Percentiles rank a stretch among this genome's conserved stretches.
Conservation (phyloP, 1,139 yeast species). For the Suhomyces kunorum region DNA sequence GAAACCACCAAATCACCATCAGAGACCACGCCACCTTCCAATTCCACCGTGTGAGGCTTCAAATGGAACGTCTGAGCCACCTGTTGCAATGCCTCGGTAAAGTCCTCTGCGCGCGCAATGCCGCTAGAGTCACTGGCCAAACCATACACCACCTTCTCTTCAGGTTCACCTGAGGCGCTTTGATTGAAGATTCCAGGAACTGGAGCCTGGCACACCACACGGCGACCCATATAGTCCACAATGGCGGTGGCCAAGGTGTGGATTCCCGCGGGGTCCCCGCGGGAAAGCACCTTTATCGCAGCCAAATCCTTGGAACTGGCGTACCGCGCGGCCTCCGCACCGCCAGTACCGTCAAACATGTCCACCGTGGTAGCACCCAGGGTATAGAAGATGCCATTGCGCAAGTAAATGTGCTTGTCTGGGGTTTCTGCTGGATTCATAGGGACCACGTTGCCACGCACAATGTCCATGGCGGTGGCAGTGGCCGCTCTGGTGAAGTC, state of each 20-base stretch:
- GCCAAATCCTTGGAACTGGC: slow-evolving; percentile 78
- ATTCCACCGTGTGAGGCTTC: slow-evolving; percentile 61
- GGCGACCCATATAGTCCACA: slow-evolving; percentile 85
- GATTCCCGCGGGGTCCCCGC: slow-evolving; percentile 63
- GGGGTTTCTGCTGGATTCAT: slow-evolving; percentile 72
- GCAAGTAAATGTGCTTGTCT: slow-evolving; percentile 65
- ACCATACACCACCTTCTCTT: slow-evolving; percentile 71
- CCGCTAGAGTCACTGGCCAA: slow-evolving; percentile 59
- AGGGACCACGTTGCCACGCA: slow-evolving; percentile 74
- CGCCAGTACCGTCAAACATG: slow-evolving; percentile 70
- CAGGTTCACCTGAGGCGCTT: slow-evolving; percentile 26
- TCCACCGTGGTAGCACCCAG: slow-evolving; percentile 59
- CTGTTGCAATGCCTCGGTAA: slow-evolving; percentile 55
- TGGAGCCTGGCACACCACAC: slow-evolving; percentile 91
- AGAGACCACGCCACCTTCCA: slow-evolving; percentile 34
- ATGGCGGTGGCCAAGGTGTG: slow-evolving; percentile 76
- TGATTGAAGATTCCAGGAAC: slow-evolving; percentile 91
- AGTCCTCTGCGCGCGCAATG: slow-evolving; percentile 51
- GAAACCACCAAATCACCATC: slow-evolving; percentile 62
- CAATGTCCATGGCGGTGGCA: slow-evolving; percentile 75
- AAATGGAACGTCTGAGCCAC: slow-evolving; percentile 78
- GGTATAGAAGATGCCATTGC: slow-evolving; percentile 86
- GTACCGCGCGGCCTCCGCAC: slow-evolving; percentile 83
- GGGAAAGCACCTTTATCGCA: slow-evolving; percentile 68
- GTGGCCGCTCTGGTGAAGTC: slow-evolving; percentile 80